Conservation (phyloP, 345 rosid genomes). For the Euphorbia pulcherrima region DNA sequence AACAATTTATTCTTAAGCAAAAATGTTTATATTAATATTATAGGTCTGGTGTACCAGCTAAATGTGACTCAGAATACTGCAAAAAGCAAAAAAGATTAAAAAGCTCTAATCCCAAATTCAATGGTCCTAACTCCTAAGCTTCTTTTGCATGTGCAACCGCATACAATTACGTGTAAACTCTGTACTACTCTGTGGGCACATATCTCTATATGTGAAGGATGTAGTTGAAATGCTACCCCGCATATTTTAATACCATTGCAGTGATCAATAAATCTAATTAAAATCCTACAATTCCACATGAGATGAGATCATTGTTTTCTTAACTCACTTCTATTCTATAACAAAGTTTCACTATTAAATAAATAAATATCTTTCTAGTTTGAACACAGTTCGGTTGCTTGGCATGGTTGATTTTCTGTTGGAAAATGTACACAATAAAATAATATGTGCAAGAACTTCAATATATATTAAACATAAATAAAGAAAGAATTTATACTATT, state of each 20-base stretch:
- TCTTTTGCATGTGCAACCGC: too few species aligned
- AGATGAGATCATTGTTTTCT: background rate
- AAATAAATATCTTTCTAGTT: background rate
- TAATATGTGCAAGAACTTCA: background rate
- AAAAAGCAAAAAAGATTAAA: background rate
- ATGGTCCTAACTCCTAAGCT: constrained; percentile 14
- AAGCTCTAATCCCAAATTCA: background rate
- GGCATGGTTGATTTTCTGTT: too few species aligned
- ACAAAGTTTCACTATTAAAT: background rate
- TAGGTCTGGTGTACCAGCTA: background rate
- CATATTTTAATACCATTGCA: background rate
- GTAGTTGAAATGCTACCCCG: background rate
- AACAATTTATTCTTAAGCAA: too few species aligned
- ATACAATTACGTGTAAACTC: constrained; percentile 2
- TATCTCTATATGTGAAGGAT: constrained; percentile 14
- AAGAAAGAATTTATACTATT: background rate
- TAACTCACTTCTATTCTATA: background rate
- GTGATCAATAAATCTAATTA: background rate
- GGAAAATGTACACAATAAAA: background rate
- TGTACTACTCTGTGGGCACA: constrained; percentile 15
- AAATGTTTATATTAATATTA: too few species aligned
- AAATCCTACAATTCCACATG: background rate
- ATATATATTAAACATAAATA: background rate
- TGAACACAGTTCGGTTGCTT: background rate
- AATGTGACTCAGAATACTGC: background rate